These are phyloP conservation scores for Noccaea caerulescens DNA, from an alignment of 345 rosid genomes.

Conservation along the genomic window DNA sequence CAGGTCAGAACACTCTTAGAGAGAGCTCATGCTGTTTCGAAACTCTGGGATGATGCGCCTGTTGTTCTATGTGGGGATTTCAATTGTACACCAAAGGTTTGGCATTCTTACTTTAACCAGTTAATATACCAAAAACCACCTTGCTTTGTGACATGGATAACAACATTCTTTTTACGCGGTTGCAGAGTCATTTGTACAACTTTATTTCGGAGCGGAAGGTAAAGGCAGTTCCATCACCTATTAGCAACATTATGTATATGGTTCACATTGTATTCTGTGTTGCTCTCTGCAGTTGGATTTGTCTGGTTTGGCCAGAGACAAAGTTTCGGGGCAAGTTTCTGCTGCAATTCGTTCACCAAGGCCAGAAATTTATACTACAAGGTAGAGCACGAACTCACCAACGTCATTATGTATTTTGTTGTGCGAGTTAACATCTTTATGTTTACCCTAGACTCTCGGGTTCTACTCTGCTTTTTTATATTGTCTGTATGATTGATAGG, in stretches of 20 bases:
- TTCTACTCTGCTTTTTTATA: background rate
- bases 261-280: constrained; percentile 24
- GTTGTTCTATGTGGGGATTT: constrained; percentile 95
- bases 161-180: constrained; percentile 42
- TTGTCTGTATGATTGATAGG: constrained; percentile 23
- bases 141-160: constrained; percentile 18
- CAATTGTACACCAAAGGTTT: constrained; percentile 94
- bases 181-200: constrained; percentile 94
- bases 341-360: constrained; percentile 55
- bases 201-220: constrained; percentile 86
- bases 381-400: constrained; percentile 48
- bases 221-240: constrained; percentile 29
- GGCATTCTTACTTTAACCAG: constrained; percentile 24
- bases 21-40: constrained; percentile 75
- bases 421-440: background rate
- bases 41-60: constrained; percentile 82
- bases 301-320: constrained; percentile 71
- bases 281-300: constrained; percentile 65
- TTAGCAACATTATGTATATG: constrained; percentile 13
- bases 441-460: background rate
- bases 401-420: constrained; percentile 21
- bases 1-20: constrained; percentile 84
- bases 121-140: constrained; percentile 9
- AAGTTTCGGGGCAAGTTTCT: constrained; percentile 90
- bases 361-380: constrained; percentile 42